Conservation (phyloP, 1,139 yeast species). For the Diutina siamensis region DNA sequence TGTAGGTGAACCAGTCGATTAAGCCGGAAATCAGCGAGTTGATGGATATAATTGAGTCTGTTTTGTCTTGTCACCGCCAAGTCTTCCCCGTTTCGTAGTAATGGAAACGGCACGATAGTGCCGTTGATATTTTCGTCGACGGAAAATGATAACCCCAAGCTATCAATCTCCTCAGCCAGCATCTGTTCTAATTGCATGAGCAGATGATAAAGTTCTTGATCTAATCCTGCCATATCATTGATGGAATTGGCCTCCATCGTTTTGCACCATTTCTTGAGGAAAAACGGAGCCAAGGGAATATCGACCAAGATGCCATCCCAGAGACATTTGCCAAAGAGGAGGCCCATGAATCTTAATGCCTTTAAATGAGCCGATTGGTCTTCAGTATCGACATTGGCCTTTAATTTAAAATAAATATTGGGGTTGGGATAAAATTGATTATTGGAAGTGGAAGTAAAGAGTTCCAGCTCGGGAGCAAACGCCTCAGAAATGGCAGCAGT, state of each 20-base stretch:
- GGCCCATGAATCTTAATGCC: slow-evolving; percentile 58
- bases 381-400: slow-evolving; percentile 17
- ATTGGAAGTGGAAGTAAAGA: slow-evolving; percentile 37
- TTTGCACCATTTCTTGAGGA: slow-evolving; percentile 43
- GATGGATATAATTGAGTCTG: slow-evolving; percentile 63
- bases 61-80: slow-evolving; percentile 49
- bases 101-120: slow-evolving; percentile 34
- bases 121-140: slow-evolving; percentile 35
- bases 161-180: slow-evolving; percentile 43
- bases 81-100: slow-evolving; percentile 46
- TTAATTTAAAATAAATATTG: slow-evolving; percentile 28
- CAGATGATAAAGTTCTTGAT: slow-evolving; percentile 52
- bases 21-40: slow-evolving; percentile 68
- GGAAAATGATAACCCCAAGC: slow-evolving; percentile 57
- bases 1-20: slow-evolving; percentile 52
- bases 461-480: slow-evolving; percentile 36
- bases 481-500: slow-evolving; percentile 66
- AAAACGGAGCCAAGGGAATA: slow-evolving; percentile 78
- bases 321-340: slow-evolving; percentile 80
- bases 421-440: slow-evolving; percentile 71
- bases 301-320: slow-evolving; percentile 77
- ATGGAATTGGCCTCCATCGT: slow-evolving; percentile 42
- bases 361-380: slow-evolving; percentile 22
- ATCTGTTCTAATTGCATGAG: slow-evolving; percentile 52
- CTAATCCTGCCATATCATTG: slow-evolving; percentile 69